Evolutionary conservation across 768 basidiomycete genomes (phyloP).

Genomic region (Tylopilus rubrobrunneus): DNA sequence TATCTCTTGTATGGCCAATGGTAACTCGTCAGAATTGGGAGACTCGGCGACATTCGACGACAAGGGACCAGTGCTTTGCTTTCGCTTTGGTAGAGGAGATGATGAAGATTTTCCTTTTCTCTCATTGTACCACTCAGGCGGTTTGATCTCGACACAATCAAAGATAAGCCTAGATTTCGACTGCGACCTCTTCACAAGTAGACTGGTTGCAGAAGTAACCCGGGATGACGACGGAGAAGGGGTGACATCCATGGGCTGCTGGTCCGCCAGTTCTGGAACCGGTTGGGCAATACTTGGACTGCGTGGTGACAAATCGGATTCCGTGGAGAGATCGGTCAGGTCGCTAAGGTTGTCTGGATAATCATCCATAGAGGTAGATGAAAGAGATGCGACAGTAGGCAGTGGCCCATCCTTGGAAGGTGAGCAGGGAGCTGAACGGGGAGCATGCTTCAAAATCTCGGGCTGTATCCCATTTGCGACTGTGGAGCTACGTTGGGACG

Average conservation of each 20-base stretch:
- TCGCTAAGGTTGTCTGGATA: conserved; percentile 21
- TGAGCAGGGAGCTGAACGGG: background rate
- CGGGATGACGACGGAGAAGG: background rate
- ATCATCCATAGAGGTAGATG: conserved; percentile 9
- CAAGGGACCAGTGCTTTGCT: conserved; percentile 3
- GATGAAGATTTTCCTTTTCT: background rate
- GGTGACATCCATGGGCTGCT: background rate
- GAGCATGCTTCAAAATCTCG: background rate
- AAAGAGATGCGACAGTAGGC: background rate
- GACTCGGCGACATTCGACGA: background rate
- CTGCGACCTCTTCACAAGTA: background rate
- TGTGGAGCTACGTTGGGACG: background rate
- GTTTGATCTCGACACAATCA: conserved; percentile 22
- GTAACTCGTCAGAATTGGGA: background rate
- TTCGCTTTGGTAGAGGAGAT: conserved; percentile 13
- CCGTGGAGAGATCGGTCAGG: conserved; percentile 29
- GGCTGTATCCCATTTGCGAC: background rate
- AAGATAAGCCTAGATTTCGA: conserved; percentile 18
- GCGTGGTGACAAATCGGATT: conserved; percentile 14
- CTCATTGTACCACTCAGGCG: conserved; percentile 8
- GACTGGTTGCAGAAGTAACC: background rate
- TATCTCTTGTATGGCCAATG: background rate
- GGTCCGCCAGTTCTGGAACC: background rate
- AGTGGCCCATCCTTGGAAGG: background rate
- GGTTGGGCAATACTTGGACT: background rate